Conservation (phyloP, 2,329 filamentous ascomycete genomes). For the Microascus cirrosus region DNA sequence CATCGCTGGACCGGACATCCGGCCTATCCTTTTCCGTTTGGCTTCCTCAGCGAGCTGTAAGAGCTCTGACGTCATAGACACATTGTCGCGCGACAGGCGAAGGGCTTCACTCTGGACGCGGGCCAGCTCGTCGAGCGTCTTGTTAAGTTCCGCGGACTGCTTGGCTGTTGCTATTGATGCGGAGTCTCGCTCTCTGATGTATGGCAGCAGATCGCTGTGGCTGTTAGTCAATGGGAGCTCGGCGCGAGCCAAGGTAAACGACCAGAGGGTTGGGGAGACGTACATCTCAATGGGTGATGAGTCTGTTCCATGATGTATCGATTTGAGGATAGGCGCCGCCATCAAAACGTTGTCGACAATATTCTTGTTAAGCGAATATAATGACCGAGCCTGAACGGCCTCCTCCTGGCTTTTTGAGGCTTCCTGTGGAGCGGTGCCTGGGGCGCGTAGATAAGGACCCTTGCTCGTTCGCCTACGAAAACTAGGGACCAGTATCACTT, state of each 20-base stretch:
- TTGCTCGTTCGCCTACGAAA: constrained; percentile 1
- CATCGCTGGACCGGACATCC: constrained; percentile 39
- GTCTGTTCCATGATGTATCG: constrained; percentile 58
- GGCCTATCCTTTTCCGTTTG: constrained; percentile 38
- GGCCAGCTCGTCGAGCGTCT: constrained; percentile 40
- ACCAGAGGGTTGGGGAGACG: constrained; percentile 5
- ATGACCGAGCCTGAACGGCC: constrained; percentile 58
- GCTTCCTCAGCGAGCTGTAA: constrained; percentile 50
- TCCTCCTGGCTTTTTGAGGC: constrained; percentile 50
- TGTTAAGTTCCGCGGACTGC: constrained; percentile 40
- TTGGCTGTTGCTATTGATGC: constrained; percentile 53
- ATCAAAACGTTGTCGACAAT: constrained; percentile 58
- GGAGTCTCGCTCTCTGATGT: constrained; percentile 56
- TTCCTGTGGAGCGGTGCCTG: constrained; percentile 33
- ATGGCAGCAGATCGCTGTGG: constrained; percentile 52
- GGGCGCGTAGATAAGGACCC: neutral
- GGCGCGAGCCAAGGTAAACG: neutral
- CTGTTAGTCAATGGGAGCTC: neutral
- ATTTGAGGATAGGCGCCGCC: constrained; percentile 65
- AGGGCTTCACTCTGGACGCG: constrained; percentile 47
- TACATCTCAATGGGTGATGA: constrained; percentile 60
- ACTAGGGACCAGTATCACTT: neutral
- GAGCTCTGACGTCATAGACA: constrained; percentile 49
- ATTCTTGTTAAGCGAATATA: constrained; percentile 57
- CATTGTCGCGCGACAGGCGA: constrained; percentile 46